These are phyloP conservation scores for Peronospora belbahrii DNA, from an alignment of 352 stramenopile genomes.

Conservation along the genomic window DNA sequence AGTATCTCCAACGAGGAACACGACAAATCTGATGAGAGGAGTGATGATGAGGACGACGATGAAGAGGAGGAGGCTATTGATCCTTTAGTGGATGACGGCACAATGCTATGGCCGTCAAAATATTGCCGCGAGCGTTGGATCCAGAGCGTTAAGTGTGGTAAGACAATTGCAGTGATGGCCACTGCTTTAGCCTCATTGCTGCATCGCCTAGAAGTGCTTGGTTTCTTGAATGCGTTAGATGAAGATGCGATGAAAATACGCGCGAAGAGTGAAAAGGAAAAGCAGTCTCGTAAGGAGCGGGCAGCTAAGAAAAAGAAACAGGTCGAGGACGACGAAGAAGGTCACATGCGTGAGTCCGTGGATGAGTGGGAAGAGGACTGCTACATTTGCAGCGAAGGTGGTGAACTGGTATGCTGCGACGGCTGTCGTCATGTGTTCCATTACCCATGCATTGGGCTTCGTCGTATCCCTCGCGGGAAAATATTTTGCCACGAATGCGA, in stretches of 20 bases:
- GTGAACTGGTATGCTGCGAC: slow-evolving; percentile 86
- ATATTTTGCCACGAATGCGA: slow-evolving; percentile 82
- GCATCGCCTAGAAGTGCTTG: slow-evolving; percentile 60
- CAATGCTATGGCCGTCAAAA: slow-evolving; percentile 62
- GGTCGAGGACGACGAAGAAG: slow-evolving; percentile 39
- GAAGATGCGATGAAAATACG: slow-evolving; percentile 46
- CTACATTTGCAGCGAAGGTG: slow-evolving; percentile 77
- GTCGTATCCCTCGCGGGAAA: slow-evolving; percentile 74
- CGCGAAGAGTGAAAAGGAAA: slow-evolving; percentile 65
- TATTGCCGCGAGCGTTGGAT: slow-evolving; percentile 70
- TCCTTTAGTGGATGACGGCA: slow-evolving; percentile 42
- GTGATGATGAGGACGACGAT: slow-evolving; percentile 67
- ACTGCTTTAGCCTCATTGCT: slow-evolving; percentile 56
- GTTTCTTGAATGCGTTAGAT: slow-evolving; percentile 42
- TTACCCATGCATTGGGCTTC: slow-evolving; percentile 70
- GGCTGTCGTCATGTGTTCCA: slow-evolving; percentile 90
- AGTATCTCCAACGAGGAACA: slow-evolving; percentile 17
- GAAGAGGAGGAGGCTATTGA: slow-evolving; percentile 66
- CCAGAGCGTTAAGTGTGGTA: slow-evolving; percentile 40
- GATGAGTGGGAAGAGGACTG: slow-evolving; percentile 89
- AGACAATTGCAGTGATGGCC: slow-evolving; percentile 47
- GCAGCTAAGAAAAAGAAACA: slow-evolving; percentile 64
- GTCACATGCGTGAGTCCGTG: slow-evolving; percentile 36
- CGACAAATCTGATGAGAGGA: slow-evolving; percentile 38
- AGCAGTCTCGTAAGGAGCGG: slow-evolving; percentile 58